Evolutionary conservation across 768 basidiomycete genomes (phyloP), one percentile per base, ranked within the genome.

Genomic region (Tylopilus intermedius): DNA sequence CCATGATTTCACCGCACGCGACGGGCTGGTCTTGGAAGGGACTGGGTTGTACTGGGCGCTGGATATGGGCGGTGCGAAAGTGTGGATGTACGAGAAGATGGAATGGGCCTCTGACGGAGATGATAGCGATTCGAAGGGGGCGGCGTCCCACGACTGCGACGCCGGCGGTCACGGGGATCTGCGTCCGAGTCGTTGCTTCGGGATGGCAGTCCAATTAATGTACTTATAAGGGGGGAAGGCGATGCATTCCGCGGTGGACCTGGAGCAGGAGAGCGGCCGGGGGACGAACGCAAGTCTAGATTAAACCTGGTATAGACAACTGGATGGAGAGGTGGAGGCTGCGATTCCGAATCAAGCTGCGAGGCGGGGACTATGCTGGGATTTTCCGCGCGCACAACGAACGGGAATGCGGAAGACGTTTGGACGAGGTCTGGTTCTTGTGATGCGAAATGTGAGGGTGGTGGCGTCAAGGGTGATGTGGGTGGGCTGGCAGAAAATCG

Each of bases 371-470:
- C 52, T 35, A 64, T 61, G 55, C 65, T 71, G 9, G 61, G 63
- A 54, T 72, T 65, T 21, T 60, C 50, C 27, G 70, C 55, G 29
- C 64, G 65, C 74, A 66, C 46, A 39, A 58, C 53, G 29, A 66
- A 57, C 13, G 68, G 67, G 47, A 58, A 51, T 32, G 37, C 71
- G 29, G 76, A 50, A 10, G 84, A 82, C 1, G 83, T 80, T 41
- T 74, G 70, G 50, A 82, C 66, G 49, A 67, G 64, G 18, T 78
- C 76, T 3, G 74, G 71, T 27, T 74, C 76, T 60, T 80, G 76
- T 7, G 79, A 79, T 50, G 68, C 53, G 21, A 56, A 29, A 29
- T 54, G 60, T 8, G 59, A 65, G 27, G 62, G 61, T 37, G 56
- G 61, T 21, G 61, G 67, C 15, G 62, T 66, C 14, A 70, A 62